These are phyloP conservation scores for Suillus ampliporus DNA, from an alignment of 768 basidiomycete genomes.

Conservation along the genomic window DNA sequence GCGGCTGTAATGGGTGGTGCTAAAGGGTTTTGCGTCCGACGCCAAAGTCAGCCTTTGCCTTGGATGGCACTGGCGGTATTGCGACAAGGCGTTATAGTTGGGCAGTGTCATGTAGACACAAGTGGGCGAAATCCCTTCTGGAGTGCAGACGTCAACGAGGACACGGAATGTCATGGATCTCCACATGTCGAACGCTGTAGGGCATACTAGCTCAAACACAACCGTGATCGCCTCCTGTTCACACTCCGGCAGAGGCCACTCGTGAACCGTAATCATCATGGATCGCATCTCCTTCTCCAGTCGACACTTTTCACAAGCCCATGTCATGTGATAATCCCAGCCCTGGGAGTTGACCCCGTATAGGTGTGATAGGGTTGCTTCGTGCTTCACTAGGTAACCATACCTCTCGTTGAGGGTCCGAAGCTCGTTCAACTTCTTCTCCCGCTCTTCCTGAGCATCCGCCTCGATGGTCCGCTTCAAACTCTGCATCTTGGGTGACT, in stretches of 20 bases:
- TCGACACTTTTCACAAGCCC: conserved; percentile 35
- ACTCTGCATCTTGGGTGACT: conserved; percentile 24
- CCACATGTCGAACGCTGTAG: conserved; percentile 49
- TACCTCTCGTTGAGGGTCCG: not conserved
- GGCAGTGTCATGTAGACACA: conserved; percentile 21
- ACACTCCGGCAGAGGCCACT: conserved; percentile 51
- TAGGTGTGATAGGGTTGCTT: not conserved
- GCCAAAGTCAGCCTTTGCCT: conserved; percentile 26
- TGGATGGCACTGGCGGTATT: conserved; percentile 20
- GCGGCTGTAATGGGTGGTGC: conserved; percentile 18
- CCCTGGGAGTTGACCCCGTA: not conserved
- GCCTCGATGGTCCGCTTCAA: conserved; percentile 38
- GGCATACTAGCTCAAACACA: conserved; percentile 50
- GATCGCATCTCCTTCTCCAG: conserved; percentile 20
- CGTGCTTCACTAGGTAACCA: not conserved
- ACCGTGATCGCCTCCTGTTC: conserved; percentile 29
- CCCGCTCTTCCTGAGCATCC: conserved; percentile 27
- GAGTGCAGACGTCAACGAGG: conserved; percentile 42
- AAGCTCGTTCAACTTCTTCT: conserved; percentile 22
- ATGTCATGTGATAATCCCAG: conserved; percentile 1
- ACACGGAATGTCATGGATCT: conserved; percentile 46
- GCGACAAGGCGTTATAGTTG: conserved; percentile 17
- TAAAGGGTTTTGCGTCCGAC: conserved; percentile 30
- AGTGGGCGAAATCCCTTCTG: conserved; percentile 5
- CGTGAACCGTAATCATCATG: conserved; percentile 43